A percentile compares a stretch with the other conserved stretches of the same genome.
phyloP scores from a whole-genome alignment of 1,139 yeast species.

The Geotrichum candidum region DNA sequence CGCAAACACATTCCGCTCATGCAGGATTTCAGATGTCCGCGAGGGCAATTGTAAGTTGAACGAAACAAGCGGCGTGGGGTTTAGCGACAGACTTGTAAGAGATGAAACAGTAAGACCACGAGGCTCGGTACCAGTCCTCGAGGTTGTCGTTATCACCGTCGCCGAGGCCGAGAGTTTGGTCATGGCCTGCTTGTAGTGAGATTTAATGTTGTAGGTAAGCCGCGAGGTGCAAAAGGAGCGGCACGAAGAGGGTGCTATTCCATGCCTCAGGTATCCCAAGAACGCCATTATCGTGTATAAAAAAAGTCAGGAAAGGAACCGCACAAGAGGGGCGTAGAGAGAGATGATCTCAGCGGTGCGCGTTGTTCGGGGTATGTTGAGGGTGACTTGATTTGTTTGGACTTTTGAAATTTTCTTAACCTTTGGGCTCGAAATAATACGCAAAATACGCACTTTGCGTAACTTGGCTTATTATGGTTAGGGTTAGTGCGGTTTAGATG shows the following conservation, averaged over 20 bases:
- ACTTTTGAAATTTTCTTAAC: too few relatives aligned
- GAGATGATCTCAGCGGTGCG: too few relatives aligned
- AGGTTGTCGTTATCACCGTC: conserved; percentile 20
- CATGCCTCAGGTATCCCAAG: neutral
- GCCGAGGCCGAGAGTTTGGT: neutral
- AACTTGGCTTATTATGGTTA: neutral
- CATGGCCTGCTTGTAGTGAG: neutral
- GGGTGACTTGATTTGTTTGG: neutral
- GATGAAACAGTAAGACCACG: conserved; percentile 77
- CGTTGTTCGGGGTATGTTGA: too few relatives aligned
- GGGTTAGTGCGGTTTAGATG: neutral
- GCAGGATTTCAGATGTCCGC: conserved; percentile 61
- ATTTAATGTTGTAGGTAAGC: neutral
- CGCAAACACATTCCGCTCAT: conserved; percentile 52
- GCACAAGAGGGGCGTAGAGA: neutral
- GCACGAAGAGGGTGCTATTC: neutral
- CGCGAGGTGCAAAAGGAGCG: neutral
- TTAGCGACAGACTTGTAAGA: conserved; percentile 67
- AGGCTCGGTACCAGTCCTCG: conserved; percentile 21
- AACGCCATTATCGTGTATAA: neutral
- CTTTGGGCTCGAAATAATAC: neutral
- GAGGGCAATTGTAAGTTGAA: conserved; percentile 83
- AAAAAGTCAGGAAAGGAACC: neutral
- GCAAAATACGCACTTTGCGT: neutral
- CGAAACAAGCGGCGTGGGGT: conserved; percentile 68